phyloP scores from a whole-genome alignment of 805 yeast species.

The Candida krabiensis region DNA sequence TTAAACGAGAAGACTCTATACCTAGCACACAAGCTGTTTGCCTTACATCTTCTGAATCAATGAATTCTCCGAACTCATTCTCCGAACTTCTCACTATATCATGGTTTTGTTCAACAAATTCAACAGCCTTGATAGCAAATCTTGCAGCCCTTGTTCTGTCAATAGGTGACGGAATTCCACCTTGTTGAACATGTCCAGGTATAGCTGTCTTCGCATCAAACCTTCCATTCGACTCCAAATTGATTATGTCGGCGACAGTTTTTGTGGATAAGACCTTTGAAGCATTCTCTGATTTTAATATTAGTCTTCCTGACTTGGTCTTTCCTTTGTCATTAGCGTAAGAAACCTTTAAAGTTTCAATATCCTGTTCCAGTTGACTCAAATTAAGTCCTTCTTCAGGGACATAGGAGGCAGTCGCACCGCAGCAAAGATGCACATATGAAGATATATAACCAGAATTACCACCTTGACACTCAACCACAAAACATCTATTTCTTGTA shows the following conservation, averaged over 20 bases:
- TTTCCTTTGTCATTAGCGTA: slow-evolving; percentile 65
- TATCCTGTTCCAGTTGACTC: slow-evolving; percentile 63
- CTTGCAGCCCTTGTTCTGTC: slow-evolving; percentile 76
- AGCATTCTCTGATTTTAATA: slow-evolving; percentile 66
- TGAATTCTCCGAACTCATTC: slow-evolving; percentile 33
- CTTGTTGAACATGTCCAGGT: slow-evolving; percentile 89
- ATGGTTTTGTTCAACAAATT: slow-evolving; percentile 55
- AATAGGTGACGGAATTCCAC: slow-evolving; percentile 73
- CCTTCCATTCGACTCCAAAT: slow-evolving; percentile 59
- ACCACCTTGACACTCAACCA: slow-evolving; percentile 85
- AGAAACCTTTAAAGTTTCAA: slow-evolving; percentile 56
- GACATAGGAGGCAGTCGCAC: slow-evolving; percentile 72
- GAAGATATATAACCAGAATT: slow-evolving; percentile 79
- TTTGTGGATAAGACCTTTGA: slow-evolving; percentile 67
- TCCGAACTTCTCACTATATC: slow-evolving; percentile 18
- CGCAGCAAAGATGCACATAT: slow-evolving; percentile 64
- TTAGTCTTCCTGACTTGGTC: slow-evolving; percentile 66
- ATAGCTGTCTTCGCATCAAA: slow-evolving; percentile 79
- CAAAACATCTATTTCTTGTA: slow-evolving; percentile 74
- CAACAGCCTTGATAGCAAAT: slow-evolving; percentile 67
- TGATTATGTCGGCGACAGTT: slow-evolving; percentile 67
- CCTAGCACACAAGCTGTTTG: slow-evolving; percentile 83
- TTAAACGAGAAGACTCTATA: slow-evolving; percentile 72
- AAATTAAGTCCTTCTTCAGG: slow-evolving; percentile 71
- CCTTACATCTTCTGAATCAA: slow-evolving; percentile 27